Evolutionary conservation across 176 grass and related monocot genomes (phyloP).

Genomic region (Rhipidocladum racemiflorum): DNA sequence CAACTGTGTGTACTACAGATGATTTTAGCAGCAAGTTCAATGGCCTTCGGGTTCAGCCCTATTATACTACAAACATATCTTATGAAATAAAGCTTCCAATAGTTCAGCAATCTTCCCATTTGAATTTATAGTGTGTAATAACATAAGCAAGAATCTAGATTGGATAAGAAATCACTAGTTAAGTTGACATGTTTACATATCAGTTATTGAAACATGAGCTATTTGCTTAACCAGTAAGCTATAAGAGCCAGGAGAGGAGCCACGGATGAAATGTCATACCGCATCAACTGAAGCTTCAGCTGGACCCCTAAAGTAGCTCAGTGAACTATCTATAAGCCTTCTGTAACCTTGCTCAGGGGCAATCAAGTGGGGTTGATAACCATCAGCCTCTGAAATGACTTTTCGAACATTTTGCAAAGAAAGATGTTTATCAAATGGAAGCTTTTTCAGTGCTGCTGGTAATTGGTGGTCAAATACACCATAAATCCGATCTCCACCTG

Average conservation of each 20-base stretch:
- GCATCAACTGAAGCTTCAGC: conserved; percentile 98
- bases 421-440: conserved; percentile 95
- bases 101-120: not conserved
- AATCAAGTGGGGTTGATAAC: conserved; percentile 99
- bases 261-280: conserved; percentile 48
- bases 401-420: conserved; percentile 89
- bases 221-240: conserved; percentile 20
- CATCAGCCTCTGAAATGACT: conserved; percentile 99
- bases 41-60: not conserved
- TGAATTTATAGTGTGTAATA: not conserved
- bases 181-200: not conserved
- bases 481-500: conserved; percentile 98
- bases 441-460: conserved; percentile 92
- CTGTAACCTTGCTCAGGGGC: conserved; percentile 98
- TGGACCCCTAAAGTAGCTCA: conserved; percentile 96
- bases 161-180: conserved; percentile 3
- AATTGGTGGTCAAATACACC: conserved; percentile 97
- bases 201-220: not conserved
- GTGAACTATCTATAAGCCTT: conserved; percentile 95
- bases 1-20: not conserved
- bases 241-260: conserved; percentile 9
- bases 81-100: not conserved
- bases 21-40: not conserved
- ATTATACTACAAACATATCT: not conserved
- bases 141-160: not conserved